phyloP scores from a whole-genome alignment of 2,329 filamentous ascomycete species.

The Colletotrichum brevisporum region DNA sequence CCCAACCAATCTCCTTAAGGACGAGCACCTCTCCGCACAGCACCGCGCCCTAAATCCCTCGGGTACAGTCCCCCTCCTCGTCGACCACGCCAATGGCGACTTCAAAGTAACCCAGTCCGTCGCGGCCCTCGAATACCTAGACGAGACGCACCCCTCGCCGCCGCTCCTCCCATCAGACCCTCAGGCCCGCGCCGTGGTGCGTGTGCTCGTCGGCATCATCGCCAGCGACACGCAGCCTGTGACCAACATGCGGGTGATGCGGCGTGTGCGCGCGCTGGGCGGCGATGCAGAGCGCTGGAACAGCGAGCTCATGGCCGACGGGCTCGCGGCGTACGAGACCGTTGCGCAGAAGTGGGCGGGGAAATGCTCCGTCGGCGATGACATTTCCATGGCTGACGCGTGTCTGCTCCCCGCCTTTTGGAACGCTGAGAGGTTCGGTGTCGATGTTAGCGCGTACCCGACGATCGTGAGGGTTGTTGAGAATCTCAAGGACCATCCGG shows the following conservation, averaged over 20 bases:
- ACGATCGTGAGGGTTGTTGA: slow-evolving; percentile 61
- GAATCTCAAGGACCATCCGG: slow-evolving; percentile 62
- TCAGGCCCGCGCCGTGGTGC: slow-evolving; percentile 62
- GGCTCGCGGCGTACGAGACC: slow-evolving; percentile 70
- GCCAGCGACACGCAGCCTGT: slow-evolving; percentile 72
- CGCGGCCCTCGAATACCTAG: slow-evolving; percentile 73
- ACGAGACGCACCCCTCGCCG: slow-evolving; percentile 63
- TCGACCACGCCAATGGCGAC: slow-evolving; percentile 50
- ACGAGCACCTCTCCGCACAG: slow-evolving; percentile 61
- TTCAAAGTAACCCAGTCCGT: slow-evolving; percentile 69
- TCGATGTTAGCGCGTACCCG: slow-evolving; percentile 66
- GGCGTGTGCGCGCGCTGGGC: slow-evolving; percentile 60
- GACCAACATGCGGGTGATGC: slow-evolving; percentile 69
- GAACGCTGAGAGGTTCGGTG: slow-evolving; percentile 67
- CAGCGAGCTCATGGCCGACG: slow-evolving; percentile 63
- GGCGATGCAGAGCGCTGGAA: slow-evolving; percentile 64
- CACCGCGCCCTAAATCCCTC: slow-evolving; percentile 68
- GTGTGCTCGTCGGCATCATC: slow-evolving; percentile 68
- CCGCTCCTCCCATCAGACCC: slow-evolving; percentile 64
- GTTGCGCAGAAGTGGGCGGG: slow-evolving; percentile 57
- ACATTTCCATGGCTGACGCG: slow-evolving; percentile 70
- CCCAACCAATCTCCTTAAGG: slow-evolving; percentile 67
- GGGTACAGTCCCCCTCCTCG: slow-evolving; percentile 67
- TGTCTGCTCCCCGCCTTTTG: slow-evolving; percentile 71
- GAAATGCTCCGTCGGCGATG: slow-evolving; percentile 68